Conservation (phyloP, 768 basidiomycete species). For the Russula vinacea region DNA sequence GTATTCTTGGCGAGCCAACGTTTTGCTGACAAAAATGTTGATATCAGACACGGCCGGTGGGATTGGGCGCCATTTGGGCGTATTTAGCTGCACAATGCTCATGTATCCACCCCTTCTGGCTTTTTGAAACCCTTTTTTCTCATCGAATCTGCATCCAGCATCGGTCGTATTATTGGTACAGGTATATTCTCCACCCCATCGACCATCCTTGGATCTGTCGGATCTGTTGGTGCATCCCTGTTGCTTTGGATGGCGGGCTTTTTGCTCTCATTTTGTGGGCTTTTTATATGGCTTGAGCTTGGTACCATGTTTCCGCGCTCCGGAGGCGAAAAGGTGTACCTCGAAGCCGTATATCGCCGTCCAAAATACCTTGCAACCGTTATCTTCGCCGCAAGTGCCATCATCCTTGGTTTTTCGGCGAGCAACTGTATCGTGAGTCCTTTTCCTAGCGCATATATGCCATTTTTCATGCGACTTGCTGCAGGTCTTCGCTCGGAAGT, state of each 20-base stretch:
- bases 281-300: slow-evolving; percentile 62
- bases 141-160: slow-evolving; percentile 32
- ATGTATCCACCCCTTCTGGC: slow-evolving; percentile 36
- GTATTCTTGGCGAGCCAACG: neutral
- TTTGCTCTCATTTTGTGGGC: slow-evolving; percentile 53
- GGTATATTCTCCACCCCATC: slow-evolving; percentile 66
- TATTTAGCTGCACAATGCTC: slow-evolving; percentile 55
- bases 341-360: slow-evolving; percentile 51
- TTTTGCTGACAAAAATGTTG: neutral
- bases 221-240: slow-evolving; percentile 56
- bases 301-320: slow-evolving; percentile 63
- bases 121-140: neutral
- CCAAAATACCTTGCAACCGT: slow-evolving; percentile 50
- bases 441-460: neutral
- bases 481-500: slow-evolving; percentile 37
- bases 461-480: neutral
- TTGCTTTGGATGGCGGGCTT: slow-evolving; percentile 66
- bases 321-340: slow-evolving; percentile 62
- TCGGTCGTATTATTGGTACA: slow-evolving; percentile 58
- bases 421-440: slow-evolving; percentile 49
- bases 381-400: slow-evolving; percentile 48
- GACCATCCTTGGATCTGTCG: slow-evolving; percentile 54
- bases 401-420: slow-evolving; percentile 44
- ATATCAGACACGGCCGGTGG: slow-evolving; percentile 49
- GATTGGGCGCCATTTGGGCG: slow-evolving; percentile 55